phyloP scores from a whole-genome alignment of 108 stramenopile species.

The Phaeodactylum tricornutum region DNA sequence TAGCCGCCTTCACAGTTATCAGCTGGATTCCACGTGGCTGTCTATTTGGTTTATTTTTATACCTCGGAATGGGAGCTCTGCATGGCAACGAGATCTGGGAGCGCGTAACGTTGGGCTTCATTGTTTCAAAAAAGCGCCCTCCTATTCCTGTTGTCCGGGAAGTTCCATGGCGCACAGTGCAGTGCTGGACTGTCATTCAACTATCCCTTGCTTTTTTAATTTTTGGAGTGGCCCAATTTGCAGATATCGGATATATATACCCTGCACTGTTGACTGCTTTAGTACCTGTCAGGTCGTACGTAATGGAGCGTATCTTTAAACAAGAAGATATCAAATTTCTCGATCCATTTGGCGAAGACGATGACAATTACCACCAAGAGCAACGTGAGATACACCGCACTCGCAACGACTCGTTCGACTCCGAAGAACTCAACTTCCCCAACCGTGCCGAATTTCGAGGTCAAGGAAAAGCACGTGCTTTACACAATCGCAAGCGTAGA shows the following conservation, averaged over 20 bases:
- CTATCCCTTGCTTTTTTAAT: conserved; percentile 31
- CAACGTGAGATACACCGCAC: conserved; percentile 1
- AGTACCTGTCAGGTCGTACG: conserved; percentile 31
- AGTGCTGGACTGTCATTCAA: conserved; percentile 68
- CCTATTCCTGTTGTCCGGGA: conserved; percentile 42
- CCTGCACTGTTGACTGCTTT: conserved; percentile 26
- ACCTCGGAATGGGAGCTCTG: conserved; percentile 68
- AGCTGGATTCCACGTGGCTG: conserved; percentile 33
- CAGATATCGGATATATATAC: conserved; percentile 22
- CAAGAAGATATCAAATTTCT: conserved; percentile 23
- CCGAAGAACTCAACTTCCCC: too few species aligned
- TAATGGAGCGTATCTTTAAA: conserved; percentile 17
- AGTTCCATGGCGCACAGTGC: conserved; percentile 32
- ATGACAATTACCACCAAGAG: conserved; percentile 23
- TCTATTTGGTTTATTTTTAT: conserved; percentile 80
- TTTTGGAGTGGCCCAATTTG: conserved; percentile 29
- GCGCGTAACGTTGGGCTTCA: conserved; percentile 44
- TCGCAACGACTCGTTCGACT: neutral
- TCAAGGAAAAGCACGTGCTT: too few species aligned
- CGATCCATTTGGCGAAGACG: conserved; percentile 28
- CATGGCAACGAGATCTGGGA: conserved; percentile 83
- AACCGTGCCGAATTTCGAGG: too few species aligned
- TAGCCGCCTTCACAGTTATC: conserved; percentile 17
- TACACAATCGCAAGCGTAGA: too few species aligned
- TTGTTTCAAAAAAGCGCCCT: conserved; percentile 38